Conservation (phyloP, 148 eudicot species). For the Arctostaphylos glauca region DNA sequence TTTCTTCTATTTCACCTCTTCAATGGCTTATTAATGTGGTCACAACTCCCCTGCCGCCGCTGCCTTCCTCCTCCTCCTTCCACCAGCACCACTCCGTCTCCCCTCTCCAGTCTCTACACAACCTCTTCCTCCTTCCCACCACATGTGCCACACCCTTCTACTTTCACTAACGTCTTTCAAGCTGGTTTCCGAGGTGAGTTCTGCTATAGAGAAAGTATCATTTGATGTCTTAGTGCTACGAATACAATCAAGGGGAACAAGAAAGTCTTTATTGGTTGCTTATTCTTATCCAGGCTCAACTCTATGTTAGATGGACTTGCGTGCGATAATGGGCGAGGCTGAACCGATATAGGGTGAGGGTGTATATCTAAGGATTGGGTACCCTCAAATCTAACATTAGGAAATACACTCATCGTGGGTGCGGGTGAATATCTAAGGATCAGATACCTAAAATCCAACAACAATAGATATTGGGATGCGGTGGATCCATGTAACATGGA, state of each 20-base stretch:
- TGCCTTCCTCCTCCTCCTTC: not conserved
- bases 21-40: not conserved
- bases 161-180: not conserved
- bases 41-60: not conserved
- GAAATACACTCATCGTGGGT: not conserved
- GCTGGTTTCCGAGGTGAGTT: not conserved
- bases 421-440: not conserved
- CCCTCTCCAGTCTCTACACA: not conserved
- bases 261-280: not conserved
- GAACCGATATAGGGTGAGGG: not conserved
- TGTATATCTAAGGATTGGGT: not conserved
- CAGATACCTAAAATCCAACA: not conserved
- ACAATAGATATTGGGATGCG: not conserved
- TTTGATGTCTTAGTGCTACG: not conserved
- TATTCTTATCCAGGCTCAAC: not conserved
- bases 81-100: not conserved
- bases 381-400: not conserved
- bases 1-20: not conserved
- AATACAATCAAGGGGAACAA: not conserved
- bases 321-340: not conserved
- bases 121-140: not conserved
- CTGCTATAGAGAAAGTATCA: not conserved
- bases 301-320: not conserved
- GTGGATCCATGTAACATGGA: not conserved
- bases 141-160: not conserved